Conservation (phyloP, 495 filamentous ascomycete genomes). For the Hypoxylon lenormandii region DNA sequence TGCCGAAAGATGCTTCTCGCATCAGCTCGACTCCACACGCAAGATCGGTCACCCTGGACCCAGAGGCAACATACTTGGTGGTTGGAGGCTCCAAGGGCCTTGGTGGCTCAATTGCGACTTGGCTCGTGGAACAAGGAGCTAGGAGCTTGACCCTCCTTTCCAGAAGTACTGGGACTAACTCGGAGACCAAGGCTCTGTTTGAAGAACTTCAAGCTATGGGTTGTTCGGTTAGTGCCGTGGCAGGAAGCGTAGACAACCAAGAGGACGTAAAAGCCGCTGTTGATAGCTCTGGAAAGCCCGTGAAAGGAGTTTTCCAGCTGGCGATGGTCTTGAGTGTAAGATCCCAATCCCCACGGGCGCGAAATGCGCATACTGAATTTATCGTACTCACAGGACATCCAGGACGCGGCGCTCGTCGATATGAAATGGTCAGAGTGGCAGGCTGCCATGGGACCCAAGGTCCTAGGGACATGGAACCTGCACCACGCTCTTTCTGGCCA, state of each 20-base stretch:
- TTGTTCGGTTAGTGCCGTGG: slow-evolving; percentile 52
- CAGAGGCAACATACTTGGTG: slow-evolving; percentile 62
- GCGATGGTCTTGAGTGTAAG: slow-evolving; percentile 64
- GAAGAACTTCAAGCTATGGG: slow-evolving; percentile 54
- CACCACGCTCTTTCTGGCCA: slow-evolving; percentile 57
- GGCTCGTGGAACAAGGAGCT: slow-evolving; percentile 64
- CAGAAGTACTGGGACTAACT: slow-evolving; percentile 54
- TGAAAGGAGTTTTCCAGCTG: slow-evolving; percentile 59
- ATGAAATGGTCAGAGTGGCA: slow-evolving; percentile 62
- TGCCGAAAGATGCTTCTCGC: slow-evolving; percentile 45
- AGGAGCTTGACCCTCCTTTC: slow-evolving; percentile 63
- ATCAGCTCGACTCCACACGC: slow-evolving; percentile 34
- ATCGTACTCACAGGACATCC: slow-evolving; percentile 32
- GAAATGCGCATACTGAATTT: slow-evolving; percentile 20
- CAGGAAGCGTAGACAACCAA: slow-evolving; percentile 35
- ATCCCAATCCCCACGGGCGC: slow-evolving; percentile 48
- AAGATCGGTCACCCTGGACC: slow-evolving; percentile 40
- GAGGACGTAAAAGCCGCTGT: slow-evolving; percentile 35
- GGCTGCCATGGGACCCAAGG: slow-evolving; percentile 64
- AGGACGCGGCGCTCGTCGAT: slow-evolving; percentile 62
- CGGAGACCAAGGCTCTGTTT: slow-evolving; percentile 52
- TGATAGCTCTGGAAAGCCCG: slow-evolving; percentile 47
- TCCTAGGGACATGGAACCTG: slow-evolving; percentile 66
- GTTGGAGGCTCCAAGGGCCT: slow-evolving; percentile 68
- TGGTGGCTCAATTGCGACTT: slow-evolving; percentile 62